Conservation (phyloP, 805 yeast genomes). For the Kluyveromyces aestuarii region DNA sequence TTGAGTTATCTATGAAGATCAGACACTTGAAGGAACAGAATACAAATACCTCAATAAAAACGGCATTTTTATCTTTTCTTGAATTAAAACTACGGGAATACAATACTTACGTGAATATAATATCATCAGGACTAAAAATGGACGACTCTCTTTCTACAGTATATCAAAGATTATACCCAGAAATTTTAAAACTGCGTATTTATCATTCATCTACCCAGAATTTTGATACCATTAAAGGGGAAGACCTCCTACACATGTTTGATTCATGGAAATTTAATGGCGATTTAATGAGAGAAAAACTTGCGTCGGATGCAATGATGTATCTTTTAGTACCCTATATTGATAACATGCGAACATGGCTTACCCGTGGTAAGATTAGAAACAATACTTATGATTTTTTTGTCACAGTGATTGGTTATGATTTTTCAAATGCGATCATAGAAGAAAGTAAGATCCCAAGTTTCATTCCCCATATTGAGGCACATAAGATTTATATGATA, state of each 20-base stretch:
- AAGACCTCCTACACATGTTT: constrained; percentile 46
- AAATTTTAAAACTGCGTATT: constrained; percentile 50
- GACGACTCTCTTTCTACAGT: background rate
- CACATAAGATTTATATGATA: constrained; percentile 45
- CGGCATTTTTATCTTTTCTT: constrained; percentile 48
- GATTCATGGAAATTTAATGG: constrained; percentile 51
- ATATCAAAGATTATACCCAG: constrained; percentile 10
- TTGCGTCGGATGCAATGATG: constrained; percentile 37
- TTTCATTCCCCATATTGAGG: constrained; percentile 31
- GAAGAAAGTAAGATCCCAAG: constrained; percentile 29
- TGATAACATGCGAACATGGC: constrained; percentile 56
- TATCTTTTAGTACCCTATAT: constrained; percentile 50
- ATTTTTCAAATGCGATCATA: constrained; percentile 10
- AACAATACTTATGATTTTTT: constrained; percentile 58
- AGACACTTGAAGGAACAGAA: constrained; percentile 22
- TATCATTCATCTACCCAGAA: constrained; percentile 36
- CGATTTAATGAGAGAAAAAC: constrained; percentile 40
- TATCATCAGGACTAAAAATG: background rate
- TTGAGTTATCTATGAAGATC: constrained; percentile 31
- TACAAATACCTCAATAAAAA: constrained; percentile 44
- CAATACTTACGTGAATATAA: constrained; percentile 31
- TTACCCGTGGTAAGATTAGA: constrained; percentile 50
- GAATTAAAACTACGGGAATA: constrained; percentile 35
- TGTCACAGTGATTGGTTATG: constrained; percentile 20
- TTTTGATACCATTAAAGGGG: constrained; percentile 31